phyloP scores from a whole-genome alignment of 805 yeast genomes.

The Candida maltosa region DNA sequence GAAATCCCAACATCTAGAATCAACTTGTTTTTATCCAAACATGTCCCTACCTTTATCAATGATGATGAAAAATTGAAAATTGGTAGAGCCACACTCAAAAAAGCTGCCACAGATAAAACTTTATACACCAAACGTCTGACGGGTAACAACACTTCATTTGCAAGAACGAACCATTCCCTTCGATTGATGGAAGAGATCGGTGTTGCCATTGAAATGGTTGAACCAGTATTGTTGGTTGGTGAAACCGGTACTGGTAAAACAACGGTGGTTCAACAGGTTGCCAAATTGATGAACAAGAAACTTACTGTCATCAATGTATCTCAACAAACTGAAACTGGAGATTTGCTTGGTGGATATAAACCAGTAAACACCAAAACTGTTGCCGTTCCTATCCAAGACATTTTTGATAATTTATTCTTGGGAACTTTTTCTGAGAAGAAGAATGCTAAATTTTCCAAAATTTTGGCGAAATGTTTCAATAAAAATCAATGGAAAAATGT shows the following conservation, averaged over 20 bases:
- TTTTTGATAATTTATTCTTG: slow-evolving; percentile 71
- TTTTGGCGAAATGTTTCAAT: slow-evolving; percentile 70
- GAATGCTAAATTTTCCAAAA: slow-evolving; percentile 72
- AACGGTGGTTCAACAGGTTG: slow-evolving; percentile 90
- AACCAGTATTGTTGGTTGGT: slow-evolving; percentile 91
- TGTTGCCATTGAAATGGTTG: slow-evolving; percentile 76
- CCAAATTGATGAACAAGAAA: slow-evolving; percentile 66
- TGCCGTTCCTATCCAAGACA: slow-evolving; percentile 82
- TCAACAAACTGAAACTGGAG: slow-evolving; percentile 96
- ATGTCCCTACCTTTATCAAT: slow-evolving; percentile 63
- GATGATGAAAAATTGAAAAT: slow-evolving; percentile 48
- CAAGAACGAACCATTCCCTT: slow-evolving; percentile 82
- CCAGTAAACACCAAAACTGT: slow-evolving; percentile 84
- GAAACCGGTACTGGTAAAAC: slow-evolving; percentile 99
- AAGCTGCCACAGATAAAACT: slow-evolving; percentile 35
- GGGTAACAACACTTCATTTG: slow-evolving; percentile 56
- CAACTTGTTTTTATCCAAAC: slow-evolving; percentile 55
- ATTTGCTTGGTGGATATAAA: slow-evolving; percentile 91
- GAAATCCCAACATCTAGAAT: slow-evolving; percentile 75
- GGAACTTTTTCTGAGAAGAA: slow-evolving; percentile 81
- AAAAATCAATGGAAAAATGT: slow-evolving; percentile 84
- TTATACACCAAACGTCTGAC: slow-evolving; percentile 26
- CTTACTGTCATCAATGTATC: slow-evolving; percentile 93
- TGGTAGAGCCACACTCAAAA: slow-evolving; percentile 67
- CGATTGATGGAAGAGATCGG: slow-evolving; percentile 87